A percentile compares a stretch with the other conserved stretches of the same genome.
These are phyloP conservation scores for Podospora appendiculata DNA, from an alignment of 495 filamentous ascomycete genomes.

Conservation along the genomic window DNA sequence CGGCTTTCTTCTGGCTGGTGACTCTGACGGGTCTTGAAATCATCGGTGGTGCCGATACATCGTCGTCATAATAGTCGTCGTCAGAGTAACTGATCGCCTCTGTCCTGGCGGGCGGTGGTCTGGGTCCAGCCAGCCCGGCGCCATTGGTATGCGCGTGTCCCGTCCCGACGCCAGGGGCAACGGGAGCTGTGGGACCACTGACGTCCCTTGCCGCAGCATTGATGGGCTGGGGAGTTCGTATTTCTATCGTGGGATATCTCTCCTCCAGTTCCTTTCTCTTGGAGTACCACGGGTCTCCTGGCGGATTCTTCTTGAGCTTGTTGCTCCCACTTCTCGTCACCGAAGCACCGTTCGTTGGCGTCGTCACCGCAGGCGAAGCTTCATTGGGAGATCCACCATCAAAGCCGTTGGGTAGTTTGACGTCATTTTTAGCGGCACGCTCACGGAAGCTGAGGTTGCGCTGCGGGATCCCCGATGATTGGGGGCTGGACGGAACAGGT, in stretches of 20 bases:
- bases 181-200: background rate
- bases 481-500: slow-evolving; percentile 10
- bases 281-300: slow-evolving; percentile 28
- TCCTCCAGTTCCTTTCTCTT: slow-evolving; percentile 25
- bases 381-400: slow-evolving; percentile 13
- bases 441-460: slow-evolving; percentile 45
- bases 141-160: background rate
- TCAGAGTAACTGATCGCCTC: background rate
- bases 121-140: background rate
- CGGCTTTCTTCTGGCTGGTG: slow-evolving; percentile 19
- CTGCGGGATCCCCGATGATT: slow-evolving; percentile 28
- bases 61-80: slow-evolving; percentile 6
- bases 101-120: background rate
- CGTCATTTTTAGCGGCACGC: slow-evolving; percentile 32
- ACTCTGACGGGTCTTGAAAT: slow-evolving; percentile 13
- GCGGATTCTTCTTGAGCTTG: slow-evolving; percentile 40
- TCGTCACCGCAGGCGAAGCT: slow-evolving; percentile 14
- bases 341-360: slow-evolving; percentile 18
- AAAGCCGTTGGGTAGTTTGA: slow-evolving; percentile 19
- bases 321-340: slow-evolving; percentile 35
- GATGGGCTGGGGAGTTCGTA: background rate
- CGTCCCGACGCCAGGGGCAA: background rate
- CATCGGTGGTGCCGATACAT: slow-evolving; percentile 3
- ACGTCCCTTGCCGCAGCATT: background rate
- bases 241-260: background rate